phyloP scores from a whole-genome alignment of 768 basidiomycete genomes.

The Sarcomyxa edulis region DNA sequence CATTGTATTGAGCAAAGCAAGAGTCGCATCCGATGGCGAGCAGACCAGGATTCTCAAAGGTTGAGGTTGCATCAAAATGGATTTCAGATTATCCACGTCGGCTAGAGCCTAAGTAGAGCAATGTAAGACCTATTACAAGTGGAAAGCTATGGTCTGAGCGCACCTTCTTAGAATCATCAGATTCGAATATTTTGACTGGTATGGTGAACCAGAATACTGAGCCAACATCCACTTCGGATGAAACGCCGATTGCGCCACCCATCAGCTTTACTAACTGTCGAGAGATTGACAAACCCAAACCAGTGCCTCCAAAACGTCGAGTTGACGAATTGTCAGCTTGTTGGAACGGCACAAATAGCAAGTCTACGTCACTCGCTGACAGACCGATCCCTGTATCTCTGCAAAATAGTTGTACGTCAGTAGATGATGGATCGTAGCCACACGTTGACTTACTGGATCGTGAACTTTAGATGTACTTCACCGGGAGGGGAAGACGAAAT shows the following conservation, averaged over 20 bases:
- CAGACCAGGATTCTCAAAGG: conserved; percentile 49
- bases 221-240: conserved; percentile 57
- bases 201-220: conserved; percentile 74
- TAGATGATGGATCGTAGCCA: not conserved
- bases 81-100: conserved; percentile 42
- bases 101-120: conserved; percentile 29
- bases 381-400: conserved; percentile 75
- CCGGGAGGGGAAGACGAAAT: conserved; percentile 23
- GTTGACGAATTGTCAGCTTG: conserved; percentile 80
- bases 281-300: conserved; percentile 69
- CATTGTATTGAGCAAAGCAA: conserved; percentile 50
- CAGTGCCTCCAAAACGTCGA: conserved; percentile 74
- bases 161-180: conserved; percentile 55
- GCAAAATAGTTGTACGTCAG: conserved; percentile 7
- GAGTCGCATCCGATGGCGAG: conserved; percentile 55
- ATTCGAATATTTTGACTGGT: conserved; percentile 53
- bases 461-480: conserved; percentile 55
- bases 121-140: not conserved
- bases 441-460: conserved; percentile 46
- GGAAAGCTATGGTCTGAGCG: conserved; percentile 2
- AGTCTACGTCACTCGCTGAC: conserved; percentile 57
- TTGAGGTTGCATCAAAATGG: conserved; percentile 39
- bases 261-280: conserved; percentile 72
- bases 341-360: conserved; percentile 70
- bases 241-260: conserved; percentile 68